Base-by-base conservation (phyloP, 106 monocot species). In the Dioscorea dumetorum region DNA sequence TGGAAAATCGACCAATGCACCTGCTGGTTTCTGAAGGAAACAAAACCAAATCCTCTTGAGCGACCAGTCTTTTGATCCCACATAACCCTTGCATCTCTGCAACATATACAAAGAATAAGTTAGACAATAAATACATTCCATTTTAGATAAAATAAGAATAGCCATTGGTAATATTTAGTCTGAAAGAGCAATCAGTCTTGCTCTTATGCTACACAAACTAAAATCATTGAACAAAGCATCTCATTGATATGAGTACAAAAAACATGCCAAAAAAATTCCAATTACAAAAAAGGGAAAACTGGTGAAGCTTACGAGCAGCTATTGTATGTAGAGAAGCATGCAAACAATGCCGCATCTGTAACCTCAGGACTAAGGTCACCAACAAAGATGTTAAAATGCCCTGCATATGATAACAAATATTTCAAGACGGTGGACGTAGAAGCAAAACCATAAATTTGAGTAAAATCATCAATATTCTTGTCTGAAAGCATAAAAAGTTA, bases 31-130 rank as follows among this genome's bases (percentile, higher is more conserved):
- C 91, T 73, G 76, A 91, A 91, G 32, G 91, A 84, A 67, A 91
- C 91, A 82, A 91, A 91, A 17, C 91, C 91, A 79, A 77, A 91
- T 17, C 91, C 91, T 73, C 91, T 84, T 57, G 91, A 91, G 18
- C 91, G 81, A 16, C 87, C 87, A 70, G 91, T 91, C 62, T 91
- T 91, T 62, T 91, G 87, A 71, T 91, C 91, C 91, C 91, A 91
- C 91, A 91, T 87, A 57, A 91, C 91, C 67, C 81, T 79, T 52
- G 91, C 87, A 82, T 91, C 91, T 32, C 91, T 91, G 41, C 1
- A 67, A 17, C 17, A 62, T 10, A 67, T 2, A 62, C 61, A 7
- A 20, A 67, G 6, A 51, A 17, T 33, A 56, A 56, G 13, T 56
- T 19, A 56, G 41, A 41, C 4, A 16, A 56, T 19, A 4, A 56